phyloP scores from a whole-genome alignment of 176 grass and related monocot species.

The Oryza meyeriana region DNA sequence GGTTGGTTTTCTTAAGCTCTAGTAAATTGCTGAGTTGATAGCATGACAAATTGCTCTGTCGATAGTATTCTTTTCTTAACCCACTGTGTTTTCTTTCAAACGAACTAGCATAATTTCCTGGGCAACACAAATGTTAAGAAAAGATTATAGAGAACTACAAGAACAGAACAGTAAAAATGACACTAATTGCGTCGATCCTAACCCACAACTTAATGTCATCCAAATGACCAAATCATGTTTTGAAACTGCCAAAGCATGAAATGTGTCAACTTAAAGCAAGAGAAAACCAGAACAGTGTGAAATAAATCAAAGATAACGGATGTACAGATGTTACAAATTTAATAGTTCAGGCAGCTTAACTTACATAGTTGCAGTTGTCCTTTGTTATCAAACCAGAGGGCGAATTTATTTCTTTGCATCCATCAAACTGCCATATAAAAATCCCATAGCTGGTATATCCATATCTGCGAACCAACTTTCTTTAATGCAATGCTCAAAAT shows the following conservation, averaged over 20 bases:
- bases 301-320: not conserved
- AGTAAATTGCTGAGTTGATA: not conserved
- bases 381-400: not conserved
- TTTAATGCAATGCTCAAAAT: not conserved
- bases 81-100: not conserved
- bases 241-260: not conserved
- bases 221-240: not conserved
- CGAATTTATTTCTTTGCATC: not conserved
- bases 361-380: not conserved
- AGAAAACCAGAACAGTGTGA: not conserved
- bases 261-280: not conserved
- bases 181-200: not conserved
- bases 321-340: not conserved
- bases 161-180: not conserved
- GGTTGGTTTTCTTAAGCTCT: not conserved
- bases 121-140: not conserved
- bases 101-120: not conserved
- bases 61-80: not conserved
- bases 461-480: not conserved
- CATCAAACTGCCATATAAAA: not conserved
- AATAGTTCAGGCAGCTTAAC: not conserved
- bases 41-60: too few species aligned
- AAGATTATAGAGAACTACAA: not conserved
- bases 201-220: not conserved
- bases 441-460: not conserved